Evolutionary conservation across 768 basidiomycete species (phyloP).

Genomic region (Russula ochroleuca): DNA sequence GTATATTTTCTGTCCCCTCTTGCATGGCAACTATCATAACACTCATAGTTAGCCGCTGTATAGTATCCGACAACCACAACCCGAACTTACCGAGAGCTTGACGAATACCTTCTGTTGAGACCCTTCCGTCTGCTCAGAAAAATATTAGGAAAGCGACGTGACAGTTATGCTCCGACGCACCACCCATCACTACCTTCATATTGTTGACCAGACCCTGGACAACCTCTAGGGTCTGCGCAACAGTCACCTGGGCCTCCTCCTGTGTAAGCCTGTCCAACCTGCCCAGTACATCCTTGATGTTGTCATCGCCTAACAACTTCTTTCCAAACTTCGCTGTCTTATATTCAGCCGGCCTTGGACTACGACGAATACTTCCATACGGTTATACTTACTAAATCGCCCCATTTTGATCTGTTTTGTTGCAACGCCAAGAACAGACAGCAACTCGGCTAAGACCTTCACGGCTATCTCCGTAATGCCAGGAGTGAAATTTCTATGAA

Average conservation of each 20-base stretch:
- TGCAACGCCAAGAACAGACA: constrained; percentile 1
- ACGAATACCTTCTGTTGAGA: constrained; percentile 3
- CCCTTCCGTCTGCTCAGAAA: background rate
- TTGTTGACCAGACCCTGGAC: background rate
- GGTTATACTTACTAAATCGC: constrained; percentile 1
- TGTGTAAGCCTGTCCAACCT: constrained; percentile 11
- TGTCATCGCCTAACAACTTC: background rate
- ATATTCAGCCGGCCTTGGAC: background rate
- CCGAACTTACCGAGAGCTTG: background rate
- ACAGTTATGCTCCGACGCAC: background rate
- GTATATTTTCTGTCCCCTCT: background rate
- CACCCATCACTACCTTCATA: background rate
- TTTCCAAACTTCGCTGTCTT: constrained; percentile 1
- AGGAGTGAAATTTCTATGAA: background rate
- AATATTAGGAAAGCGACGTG: background rate
- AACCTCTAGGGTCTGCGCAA: background rate
- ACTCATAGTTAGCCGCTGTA: background rate
- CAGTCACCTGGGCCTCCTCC: background rate
- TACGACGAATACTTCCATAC: background rate
- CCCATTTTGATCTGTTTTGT: constrained; percentile 3
- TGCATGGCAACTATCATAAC: background rate
- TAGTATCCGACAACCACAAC: background rate
- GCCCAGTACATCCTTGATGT: background rate
- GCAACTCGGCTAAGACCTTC: background rate
- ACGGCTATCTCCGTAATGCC: constrained; percentile 1